Conservation (phyloP, 192 early-diverging fungal genomes). For the Phlyctochytrium bullatum region DNA sequence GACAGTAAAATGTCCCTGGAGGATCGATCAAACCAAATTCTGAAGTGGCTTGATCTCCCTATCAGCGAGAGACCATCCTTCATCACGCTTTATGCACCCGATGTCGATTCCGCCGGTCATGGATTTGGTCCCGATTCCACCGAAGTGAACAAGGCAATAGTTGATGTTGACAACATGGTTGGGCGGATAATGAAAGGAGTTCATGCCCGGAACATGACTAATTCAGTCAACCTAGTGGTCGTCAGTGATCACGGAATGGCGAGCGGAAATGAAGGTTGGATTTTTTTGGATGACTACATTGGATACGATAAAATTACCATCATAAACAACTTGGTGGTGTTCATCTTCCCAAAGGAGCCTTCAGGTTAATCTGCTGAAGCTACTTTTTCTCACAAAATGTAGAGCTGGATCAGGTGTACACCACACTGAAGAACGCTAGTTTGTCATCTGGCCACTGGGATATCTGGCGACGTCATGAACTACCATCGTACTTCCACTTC, state of each 20-base stretch:
- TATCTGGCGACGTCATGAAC: constrained; percentile 69
- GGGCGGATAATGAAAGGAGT: constrained; percentile 54
- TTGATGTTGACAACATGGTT: constrained; percentile 57
- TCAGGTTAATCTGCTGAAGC: constrained; percentile 13
- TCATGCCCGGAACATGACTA: constrained; percentile 51
- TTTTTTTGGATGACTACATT: constrained; percentile 76
- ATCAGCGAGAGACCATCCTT: constrained; percentile 66
- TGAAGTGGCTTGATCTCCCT: constrained; percentile 81
- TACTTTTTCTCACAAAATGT: neutral
- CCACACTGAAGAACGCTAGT: constrained; percentile 45
- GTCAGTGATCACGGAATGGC: constrained; percentile 92
- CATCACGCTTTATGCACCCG: constrained; percentile 74
- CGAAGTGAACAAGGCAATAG: constrained; percentile 56
- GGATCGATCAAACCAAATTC: constrained; percentile 57
- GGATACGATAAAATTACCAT: constrained; percentile 50
- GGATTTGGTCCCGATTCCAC: constrained; percentile 62
- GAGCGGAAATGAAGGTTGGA: constrained; percentile 43
- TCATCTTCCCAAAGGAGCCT: constrained; percentile 51
- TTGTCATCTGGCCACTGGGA: constrained; percentile 29
- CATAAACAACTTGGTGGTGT: constrained; percentile 60
- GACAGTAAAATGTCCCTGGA: constrained; percentile 37
- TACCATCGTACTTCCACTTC: constrained; percentile 76
- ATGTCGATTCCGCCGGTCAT: constrained; percentile 81
- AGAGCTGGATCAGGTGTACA: constrained; percentile 53
- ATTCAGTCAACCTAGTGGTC: constrained; percentile 62